Evolutionary conservation across 2,329 filamentous ascomycete species (phyloP).

Genomic region (Apiospora hydei): DNA sequence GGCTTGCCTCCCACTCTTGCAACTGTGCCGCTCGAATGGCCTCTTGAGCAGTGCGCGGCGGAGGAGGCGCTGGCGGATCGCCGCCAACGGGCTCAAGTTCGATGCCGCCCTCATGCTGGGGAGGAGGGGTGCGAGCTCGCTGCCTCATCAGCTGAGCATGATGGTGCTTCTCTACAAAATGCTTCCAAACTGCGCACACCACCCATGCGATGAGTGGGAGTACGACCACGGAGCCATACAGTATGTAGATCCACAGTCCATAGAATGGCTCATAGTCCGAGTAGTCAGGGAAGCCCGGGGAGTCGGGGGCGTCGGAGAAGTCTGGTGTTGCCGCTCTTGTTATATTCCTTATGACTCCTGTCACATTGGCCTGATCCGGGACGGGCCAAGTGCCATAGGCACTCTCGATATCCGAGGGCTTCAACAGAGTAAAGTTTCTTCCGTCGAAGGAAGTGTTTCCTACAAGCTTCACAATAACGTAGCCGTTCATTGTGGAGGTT

Average conservation of each 20-base stretch:
- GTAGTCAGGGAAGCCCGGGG: neutral
- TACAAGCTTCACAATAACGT: neutral
- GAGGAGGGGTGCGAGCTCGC: neutral
- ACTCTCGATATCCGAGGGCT: neutral
- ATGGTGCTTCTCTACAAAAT: neutral
- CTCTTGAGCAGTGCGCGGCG: neutral
- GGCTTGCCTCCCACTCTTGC: neutral
- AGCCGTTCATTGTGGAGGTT: neutral
- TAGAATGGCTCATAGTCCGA: neutral
- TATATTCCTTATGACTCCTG: neutral
- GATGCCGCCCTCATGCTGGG: neutral
- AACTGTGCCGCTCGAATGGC: neutral
- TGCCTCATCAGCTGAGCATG: neutral
- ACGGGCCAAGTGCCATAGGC: no score
- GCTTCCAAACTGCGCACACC: neutral
- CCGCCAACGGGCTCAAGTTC: neutral
- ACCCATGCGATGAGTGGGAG: neutral
- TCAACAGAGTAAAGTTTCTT: neutral
- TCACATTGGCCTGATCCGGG: neutral
- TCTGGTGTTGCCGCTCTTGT: neutral
- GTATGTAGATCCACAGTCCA: neutral
- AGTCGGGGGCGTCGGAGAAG: no score
- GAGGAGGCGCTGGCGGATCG: neutral
- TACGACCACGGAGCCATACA: neutral
- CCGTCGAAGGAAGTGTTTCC: neutral